Conservation (phyloP, 768 basidiomycete genomes). For the Kondoa subrosea region DNA sequence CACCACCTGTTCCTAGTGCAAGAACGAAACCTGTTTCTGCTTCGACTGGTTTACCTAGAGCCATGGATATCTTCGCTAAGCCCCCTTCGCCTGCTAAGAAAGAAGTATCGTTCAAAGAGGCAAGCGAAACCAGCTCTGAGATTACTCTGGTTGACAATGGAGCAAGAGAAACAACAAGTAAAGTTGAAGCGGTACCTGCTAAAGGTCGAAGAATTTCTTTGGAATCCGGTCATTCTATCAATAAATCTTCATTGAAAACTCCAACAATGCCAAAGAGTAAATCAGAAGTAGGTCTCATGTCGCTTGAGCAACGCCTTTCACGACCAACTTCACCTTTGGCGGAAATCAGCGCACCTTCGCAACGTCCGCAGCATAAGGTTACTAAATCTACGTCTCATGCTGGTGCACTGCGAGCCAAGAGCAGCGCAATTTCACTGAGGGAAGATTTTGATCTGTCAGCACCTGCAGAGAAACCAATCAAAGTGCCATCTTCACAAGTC, state of each 20-base stretch:
- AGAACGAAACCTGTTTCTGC: background rate
- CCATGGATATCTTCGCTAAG: background rate
- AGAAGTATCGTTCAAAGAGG: too few species aligned
- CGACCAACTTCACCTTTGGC: background rate
- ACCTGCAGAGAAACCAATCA: background rate
- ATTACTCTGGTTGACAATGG: too few species aligned
- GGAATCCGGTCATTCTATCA: too few species aligned
- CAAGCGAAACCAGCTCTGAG: too few species aligned
- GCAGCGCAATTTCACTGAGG: background rate
- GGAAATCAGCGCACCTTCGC: background rate
- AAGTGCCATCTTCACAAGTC: background rate
- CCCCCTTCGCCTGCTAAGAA: too few species aligned
- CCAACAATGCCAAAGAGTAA: background rate
- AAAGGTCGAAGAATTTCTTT: too few species aligned
- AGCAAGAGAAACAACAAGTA: too few species aligned
- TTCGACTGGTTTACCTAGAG: background rate
- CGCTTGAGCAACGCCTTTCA: background rate
- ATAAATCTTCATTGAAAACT: too few species aligned
- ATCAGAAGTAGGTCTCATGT: background rate
- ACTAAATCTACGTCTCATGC: background rate
- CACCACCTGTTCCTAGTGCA: background rate
- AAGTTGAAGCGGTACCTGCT: too few species aligned
- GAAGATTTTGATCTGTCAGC: background rate
- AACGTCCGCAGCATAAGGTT: background rate
- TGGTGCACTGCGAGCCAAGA: constrained; percentile 1